phyloP scores from a whole-genome alignment of 2,329 filamentous ascomycete species.

The Domatiomyces catenatus region DNA sequence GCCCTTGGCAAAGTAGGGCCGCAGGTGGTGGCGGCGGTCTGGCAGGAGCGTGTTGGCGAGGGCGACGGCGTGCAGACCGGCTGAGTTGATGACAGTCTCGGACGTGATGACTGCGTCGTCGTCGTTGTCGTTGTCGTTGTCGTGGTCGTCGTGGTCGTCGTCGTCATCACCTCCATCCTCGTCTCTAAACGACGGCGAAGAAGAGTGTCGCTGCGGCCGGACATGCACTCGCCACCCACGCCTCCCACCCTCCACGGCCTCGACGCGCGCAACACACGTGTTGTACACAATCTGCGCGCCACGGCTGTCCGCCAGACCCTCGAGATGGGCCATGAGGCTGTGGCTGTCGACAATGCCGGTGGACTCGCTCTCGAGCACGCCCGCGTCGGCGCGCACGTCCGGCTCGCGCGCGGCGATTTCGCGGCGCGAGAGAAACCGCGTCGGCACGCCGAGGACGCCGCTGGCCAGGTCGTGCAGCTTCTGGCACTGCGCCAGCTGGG shows the following conservation, averaged over 20 bases:
- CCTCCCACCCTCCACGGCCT: slow-evolving; percentile 36
- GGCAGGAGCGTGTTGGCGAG: slow-evolving; percentile 68
- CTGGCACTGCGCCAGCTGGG: slow-evolving; percentile 46
- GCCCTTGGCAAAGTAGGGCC: slow-evolving; percentile 75
- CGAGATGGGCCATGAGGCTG: slow-evolving; percentile 63
- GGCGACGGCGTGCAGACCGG: slow-evolving; percentile 60
- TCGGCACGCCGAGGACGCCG: slow-evolving; percentile 45
- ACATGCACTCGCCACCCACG: slow-evolving; percentile 56
- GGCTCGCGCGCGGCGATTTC: slow-evolving; percentile 57
- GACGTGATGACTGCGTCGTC: slow-evolving; percentile 45
- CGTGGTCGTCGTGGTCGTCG: too few species aligned
- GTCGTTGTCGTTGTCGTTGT: too few species aligned
- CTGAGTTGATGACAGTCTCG: slow-evolving; percentile 69
- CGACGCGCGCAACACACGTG: slow-evolving; percentile 48
- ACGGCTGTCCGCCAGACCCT: slow-evolving; percentile 58
- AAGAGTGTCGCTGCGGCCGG: slow-evolving; percentile 17
- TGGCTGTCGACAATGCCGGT: slow-evolving; percentile 90
- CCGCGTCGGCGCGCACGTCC: slow-evolving; percentile 53
- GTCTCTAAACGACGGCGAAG: not conserved
- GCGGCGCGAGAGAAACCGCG: slow-evolving; percentile 47
- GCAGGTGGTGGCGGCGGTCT: slow-evolving; percentile 36
- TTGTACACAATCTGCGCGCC: slow-evolving; percentile 61
- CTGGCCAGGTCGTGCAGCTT: slow-evolving; percentile 40
- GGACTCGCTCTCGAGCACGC: slow-evolving; percentile 65
- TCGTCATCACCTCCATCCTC: too few species aligned